These are phyloP conservation scores for Carex arenaria DNA, from an alignment of 202 grass and related monocot genomes.

Conservation along the genomic window DNA sequence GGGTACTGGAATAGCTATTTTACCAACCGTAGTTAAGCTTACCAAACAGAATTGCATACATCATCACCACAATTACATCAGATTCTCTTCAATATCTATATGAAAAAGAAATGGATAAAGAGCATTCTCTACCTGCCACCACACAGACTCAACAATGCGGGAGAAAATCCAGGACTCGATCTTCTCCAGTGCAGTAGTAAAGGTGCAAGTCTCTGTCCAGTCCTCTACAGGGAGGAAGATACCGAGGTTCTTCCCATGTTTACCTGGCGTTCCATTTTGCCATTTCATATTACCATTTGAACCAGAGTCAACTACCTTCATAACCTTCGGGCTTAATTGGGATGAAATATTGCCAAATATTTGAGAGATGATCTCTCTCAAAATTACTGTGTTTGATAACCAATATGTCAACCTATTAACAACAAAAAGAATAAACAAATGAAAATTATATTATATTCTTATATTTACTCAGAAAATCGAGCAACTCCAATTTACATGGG, in stretches of 20 bases:
- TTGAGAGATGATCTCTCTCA: conserved; percentile 81
- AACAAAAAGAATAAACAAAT: not conserved
- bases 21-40: not conserved
- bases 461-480: not conserved
- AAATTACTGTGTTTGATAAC: conserved; percentile 76
- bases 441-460: not conserved
- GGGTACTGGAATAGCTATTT: not conserved
- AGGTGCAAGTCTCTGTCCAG: conserved; percentile 57
- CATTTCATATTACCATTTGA: conserved; percentile 30
- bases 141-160: conserved; percentile 84
- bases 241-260: conserved; percentile 28
- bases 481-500: not conserved
- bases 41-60: not conserved
- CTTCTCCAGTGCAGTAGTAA: conserved; percentile 58
- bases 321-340: conserved; percentile 30
- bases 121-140: conserved; percentile 86
- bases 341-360: conserved; percentile 43
- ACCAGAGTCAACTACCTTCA: conserved; percentile 39
- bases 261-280: conserved; percentile 37
- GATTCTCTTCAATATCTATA: not conserved
- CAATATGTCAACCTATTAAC: conserved; percentile 84
- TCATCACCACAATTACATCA: not conserved
- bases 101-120: not conserved
- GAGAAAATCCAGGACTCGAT: conserved; percentile 99
- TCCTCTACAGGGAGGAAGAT: conserved; percentile 39